These are phyloP conservation scores for Phytopythium vexans DNA, from an alignment of 352 stramenopile genomes.

Conservation along the genomic window DNA sequence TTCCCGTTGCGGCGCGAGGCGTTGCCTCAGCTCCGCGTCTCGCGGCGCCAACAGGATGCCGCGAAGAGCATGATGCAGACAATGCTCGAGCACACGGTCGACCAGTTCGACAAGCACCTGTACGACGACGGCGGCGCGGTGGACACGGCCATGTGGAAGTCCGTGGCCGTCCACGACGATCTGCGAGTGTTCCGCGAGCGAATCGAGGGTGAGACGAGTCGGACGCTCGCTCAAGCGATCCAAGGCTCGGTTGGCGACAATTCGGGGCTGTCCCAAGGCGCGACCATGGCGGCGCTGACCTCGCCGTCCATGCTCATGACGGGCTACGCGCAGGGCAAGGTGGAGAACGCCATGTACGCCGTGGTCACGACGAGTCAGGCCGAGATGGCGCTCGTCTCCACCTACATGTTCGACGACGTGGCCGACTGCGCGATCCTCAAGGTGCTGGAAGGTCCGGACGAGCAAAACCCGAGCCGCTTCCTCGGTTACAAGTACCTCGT, in stretches of 20 bases:
- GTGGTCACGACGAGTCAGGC: conserved; percentile 30
- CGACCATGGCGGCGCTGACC: conserved; percentile 11
- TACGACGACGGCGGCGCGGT: conserved; percentile 11
- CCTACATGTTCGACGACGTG: conserved; percentile 37
- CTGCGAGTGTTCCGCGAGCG: conserved; percentile 21
- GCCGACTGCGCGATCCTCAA: conserved; percentile 37
- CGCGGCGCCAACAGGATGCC: conserved; percentile 12
- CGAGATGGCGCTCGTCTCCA: conserved; percentile 48
- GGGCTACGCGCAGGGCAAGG: conserved; percentile 25
- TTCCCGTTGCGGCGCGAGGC: conserved; percentile 32
- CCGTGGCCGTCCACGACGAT: conserved; percentile 6
- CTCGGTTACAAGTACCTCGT: conserved; percentile 53
- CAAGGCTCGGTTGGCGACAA: conserved; percentile 1
- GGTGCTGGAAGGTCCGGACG: conserved; percentile 12
- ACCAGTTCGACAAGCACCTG: conserved; percentile 22
- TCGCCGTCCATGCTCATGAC: conserved; percentile 31
- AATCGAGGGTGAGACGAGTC: conserved; percentile 10
- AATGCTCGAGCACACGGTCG: conserved; percentile 20
- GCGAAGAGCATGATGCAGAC: conserved; percentile 24
- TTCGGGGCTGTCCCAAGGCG: background rate
- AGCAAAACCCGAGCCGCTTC: conserved; percentile 22
- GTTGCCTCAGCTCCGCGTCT: conserved; percentile 20
- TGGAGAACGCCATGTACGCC: conserved; percentile 42
- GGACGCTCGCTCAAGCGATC: conserved; percentile 6
- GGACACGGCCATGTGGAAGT: conserved; percentile 21